These are phyloP conservation scores for Lagenidium giganteum DNA, from an alignment of 352 stramenopile genomes.

Conservation along the genomic window DNA sequence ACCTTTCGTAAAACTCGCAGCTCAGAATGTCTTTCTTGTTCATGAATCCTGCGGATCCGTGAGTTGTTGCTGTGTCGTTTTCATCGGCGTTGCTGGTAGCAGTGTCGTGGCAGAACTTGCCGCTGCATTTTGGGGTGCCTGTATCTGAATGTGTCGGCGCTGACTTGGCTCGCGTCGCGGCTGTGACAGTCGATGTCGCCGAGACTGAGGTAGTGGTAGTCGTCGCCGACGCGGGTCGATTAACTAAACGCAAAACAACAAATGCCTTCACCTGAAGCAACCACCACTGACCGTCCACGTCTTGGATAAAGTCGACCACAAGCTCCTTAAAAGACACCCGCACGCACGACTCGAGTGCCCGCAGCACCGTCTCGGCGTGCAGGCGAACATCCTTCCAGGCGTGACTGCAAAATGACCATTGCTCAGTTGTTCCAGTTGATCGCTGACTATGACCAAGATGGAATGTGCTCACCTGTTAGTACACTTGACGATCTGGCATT, in stretches of 20 bases:
- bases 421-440: too few species aligned
- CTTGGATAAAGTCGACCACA: conserved; percentile 54
- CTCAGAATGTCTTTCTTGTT: conserved; percentile 66
- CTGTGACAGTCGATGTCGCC: not conserved
- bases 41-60: conserved; percentile 21
- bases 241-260: conserved; percentile 63
- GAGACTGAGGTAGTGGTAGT: not conserved
- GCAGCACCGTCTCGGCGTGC: conserved; percentile 24
- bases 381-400: conserved; percentile 46
- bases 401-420: too few species aligned
- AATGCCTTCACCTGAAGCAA: conserved; percentile 72
- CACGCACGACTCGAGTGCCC: conserved; percentile 31
- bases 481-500: conserved; percentile 67
- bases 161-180: conserved; percentile 28
- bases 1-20: conserved; percentile 62
- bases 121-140: conserved; percentile 33
- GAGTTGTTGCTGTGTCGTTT: conserved; percentile 1
- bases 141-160: conserved; percentile 26
- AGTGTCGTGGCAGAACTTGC: conserved; percentile 11
- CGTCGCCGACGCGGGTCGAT: conserved; percentile 29
- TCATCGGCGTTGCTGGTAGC: not conserved
- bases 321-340: conserved; percentile 37
- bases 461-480: too few species aligned
- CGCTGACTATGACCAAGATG: too few species aligned
- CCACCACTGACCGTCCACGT: conserved; percentile 47